Evolutionary conservation across 2,329 filamentous ascomycete genomes (phyloP), one percentile per base, ranked within the genome.

Genomic region (Aspergillus sp.): DNA sequence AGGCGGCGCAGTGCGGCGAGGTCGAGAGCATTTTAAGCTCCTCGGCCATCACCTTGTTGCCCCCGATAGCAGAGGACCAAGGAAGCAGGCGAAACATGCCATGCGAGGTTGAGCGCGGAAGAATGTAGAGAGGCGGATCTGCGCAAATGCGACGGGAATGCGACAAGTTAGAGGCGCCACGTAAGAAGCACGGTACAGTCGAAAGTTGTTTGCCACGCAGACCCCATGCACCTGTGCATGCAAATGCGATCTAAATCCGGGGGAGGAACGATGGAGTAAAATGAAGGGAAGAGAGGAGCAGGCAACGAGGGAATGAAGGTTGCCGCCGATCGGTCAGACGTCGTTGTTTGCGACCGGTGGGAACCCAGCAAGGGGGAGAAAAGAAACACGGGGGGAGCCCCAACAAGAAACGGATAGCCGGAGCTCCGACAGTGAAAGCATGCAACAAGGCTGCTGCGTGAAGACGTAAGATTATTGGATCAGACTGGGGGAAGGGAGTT

Each of bases 41-140:
- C 66, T 78, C 75, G 60, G 73, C 69, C 63, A 75, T 73, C 68
- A 78, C 73, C 72, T 79, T 81, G 70, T 80, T 77, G 68, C 75
- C 78, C 74, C 79, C 77, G 65, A 79, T 71, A 62, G 72, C 68
- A 67, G 77, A 76, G 68, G 75, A 76, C 80, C 79, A 81, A 63
- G 79, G 78, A 55, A 81, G 70, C 67, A 81, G 71, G 58, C 77
- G 76, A 76, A 80, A 80, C 80, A 81, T 81, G 76, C 78, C 78
- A 80, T 80, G 74, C 73, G 78, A 79, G 58, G 68, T 65, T 36
- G 61, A 62, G 58, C 43, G 61, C 53, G 58, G 57, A 59, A 62
- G 58, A 59, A 64, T 41, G 60, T 58, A 36, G 32, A 36, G 32
- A 43, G 48, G 60, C 58, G 56, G 49, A 57, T 56, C 43, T 56